Evolutionary conservation across 2,329 filamentous ascomycete genomes (phyloP), one percentile per base, ranked within the genome.

Genomic region (Talaromyces sp.): DNA sequence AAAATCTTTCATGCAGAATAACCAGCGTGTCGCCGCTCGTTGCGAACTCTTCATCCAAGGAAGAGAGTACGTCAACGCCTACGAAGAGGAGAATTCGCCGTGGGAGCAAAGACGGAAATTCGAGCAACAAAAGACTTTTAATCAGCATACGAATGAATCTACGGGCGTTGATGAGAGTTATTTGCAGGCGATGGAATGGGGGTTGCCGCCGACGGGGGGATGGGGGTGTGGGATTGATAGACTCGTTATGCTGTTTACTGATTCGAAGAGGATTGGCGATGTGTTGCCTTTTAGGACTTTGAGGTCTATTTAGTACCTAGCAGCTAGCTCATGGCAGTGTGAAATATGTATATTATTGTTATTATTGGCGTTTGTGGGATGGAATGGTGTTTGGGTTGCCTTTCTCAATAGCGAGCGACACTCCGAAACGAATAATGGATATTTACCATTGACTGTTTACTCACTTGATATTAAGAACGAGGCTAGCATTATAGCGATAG

Each of bases 81-180:
- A 99, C 73, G 94, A 99, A 72, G 94, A 99, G 75, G 94, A 99
- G 72, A 99, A 99, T 73, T 89, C 90, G 53, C 94, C 94, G 0
- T 86, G 88, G 56, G 89, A 88, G 66, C 94, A 99, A 75, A 82
- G 89, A 46, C 80, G 83, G 57, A 99, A 99, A 73, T 91, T 99
- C 63, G 74, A 85, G 48, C 81, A 81, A 62, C 84, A 87, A 66
- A 69, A 80, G 2, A 67, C 67, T 17, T 79, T 72, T 62, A 75
- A 75, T 58, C 76, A 73, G 1, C 78, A 79, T 1, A 78, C 77
- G 15, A 77, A 75, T 36, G 79, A 82, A 48, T 73, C 75, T 61
- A 65, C 77, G 60, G 66, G 81, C 65, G 67, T 81, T 71, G 91
- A 97, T 67, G 88, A 95, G 75, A 88, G 84, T 66, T 99, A 96